Percentiles rank a stretch among this genome's conserved stretches.
These are phyloP conservation scores for Marasmius oreades DNA, from an alignment of 1,284 basidiomycete genomes.

Conservation along the genomic window DNA sequence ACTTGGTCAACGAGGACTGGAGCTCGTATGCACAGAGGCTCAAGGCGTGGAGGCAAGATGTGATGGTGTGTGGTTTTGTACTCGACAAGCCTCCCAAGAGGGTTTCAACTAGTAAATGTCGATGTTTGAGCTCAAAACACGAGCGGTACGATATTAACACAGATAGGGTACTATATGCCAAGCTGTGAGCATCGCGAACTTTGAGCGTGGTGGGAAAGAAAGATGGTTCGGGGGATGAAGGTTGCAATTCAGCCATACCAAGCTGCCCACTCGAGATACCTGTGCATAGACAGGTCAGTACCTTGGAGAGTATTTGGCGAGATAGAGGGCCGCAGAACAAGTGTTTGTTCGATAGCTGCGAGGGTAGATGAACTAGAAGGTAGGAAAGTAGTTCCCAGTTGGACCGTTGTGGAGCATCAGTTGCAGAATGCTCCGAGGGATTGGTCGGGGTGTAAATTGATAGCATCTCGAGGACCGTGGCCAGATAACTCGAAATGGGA, in stretches of 20 bases:
- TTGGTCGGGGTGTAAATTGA: slow-evolving; percentile 72
- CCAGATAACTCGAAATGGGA: slow-evolving; percentile 79
- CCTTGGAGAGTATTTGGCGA: slow-evolving; percentile 56
- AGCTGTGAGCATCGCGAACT: slow-evolving; percentile 80
- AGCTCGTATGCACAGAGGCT: slow-evolving; percentile 90
- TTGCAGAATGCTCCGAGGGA: slow-evolving; percentile 71
- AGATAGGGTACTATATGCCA: slow-evolving; percentile 86
- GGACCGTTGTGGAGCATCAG: slow-evolving; percentile 72
- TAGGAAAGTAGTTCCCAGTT: slow-evolving; percentile 95
- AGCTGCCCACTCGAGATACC: slow-evolving; percentile 55
- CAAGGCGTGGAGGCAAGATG: slow-evolving; percentile 90
- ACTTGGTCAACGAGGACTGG: slow-evolving; percentile 77
- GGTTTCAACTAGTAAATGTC: slow-evolving; percentile 74
- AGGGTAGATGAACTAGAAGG: slow-evolving; percentile 86
- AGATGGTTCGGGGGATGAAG: not conserved
- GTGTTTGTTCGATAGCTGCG: slow-evolving; percentile 94
- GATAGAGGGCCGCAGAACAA: slow-evolving; percentile 91
- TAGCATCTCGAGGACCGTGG: slow-evolving; percentile 52
- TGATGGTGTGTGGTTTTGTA: slow-evolving; percentile 72
- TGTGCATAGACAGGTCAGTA: slow-evolving; percentile 71
- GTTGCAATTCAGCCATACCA: slow-evolving; percentile 47
- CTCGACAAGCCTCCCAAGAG: slow-evolving; percentile 49
- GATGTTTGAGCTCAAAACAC: slow-evolving; percentile 70
- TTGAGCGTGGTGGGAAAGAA: slow-evolving; percentile 39
- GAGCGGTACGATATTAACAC: slow-evolving; percentile 88